Percentiles rank a stretch among this genome's conserved stretches.
Evolutionary conservation across 495 filamentous ascomycete species (phyloP).

Genomic region (Trichocladium uniseriatum): DNA sequence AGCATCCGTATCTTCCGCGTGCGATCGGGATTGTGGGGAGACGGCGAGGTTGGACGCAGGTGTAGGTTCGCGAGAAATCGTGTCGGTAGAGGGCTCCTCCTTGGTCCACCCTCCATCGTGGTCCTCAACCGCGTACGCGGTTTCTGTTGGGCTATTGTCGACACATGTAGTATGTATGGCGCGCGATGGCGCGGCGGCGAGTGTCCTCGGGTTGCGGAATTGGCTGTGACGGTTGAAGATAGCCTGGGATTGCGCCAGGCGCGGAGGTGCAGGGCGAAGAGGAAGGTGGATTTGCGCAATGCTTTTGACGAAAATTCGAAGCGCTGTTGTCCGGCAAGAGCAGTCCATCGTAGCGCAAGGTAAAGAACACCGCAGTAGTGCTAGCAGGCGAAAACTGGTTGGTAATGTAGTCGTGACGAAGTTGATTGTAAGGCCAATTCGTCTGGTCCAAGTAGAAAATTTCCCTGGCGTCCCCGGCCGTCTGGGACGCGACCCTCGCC

Average conservation of each 20-base stretch:
- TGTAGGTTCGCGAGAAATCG: not conserved
- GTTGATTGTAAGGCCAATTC: not conserved
- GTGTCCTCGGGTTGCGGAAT: not conserved
- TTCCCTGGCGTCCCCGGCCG: slow-evolving; percentile 1
- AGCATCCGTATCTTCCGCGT: no score
- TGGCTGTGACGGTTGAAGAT: not conserved
- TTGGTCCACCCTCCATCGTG: not conserved
- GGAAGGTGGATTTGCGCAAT: slow-evolving; percentile 37
- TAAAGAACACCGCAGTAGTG: not conserved
- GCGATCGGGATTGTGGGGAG: not conserved
- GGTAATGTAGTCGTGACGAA: not conserved
- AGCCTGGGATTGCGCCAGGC: slow-evolving; percentile 1
- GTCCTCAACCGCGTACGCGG: not conserved
- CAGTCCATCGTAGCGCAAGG: slow-evolving; percentile 34
- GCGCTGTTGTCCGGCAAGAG: slow-evolving; percentile 35
- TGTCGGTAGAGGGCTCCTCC: not conserved
- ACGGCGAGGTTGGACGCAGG: not conserved
- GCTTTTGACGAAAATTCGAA: slow-evolving; percentile 41
- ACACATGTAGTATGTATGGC: slow-evolving; percentile 15
- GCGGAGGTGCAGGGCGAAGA: slow-evolving; percentile 5
- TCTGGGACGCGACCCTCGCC: not conserved
- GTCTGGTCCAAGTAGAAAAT: slow-evolving; percentile 5
- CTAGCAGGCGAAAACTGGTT: not conserved
- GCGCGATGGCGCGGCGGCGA: not conserved
- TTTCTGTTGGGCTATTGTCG: not conserved